Percentiles rank a stretch among this genome's conserved stretches.
Conservation (phyloP, 2,329 filamentous ascomycete species). For the Fusarium falciforme region DNA sequence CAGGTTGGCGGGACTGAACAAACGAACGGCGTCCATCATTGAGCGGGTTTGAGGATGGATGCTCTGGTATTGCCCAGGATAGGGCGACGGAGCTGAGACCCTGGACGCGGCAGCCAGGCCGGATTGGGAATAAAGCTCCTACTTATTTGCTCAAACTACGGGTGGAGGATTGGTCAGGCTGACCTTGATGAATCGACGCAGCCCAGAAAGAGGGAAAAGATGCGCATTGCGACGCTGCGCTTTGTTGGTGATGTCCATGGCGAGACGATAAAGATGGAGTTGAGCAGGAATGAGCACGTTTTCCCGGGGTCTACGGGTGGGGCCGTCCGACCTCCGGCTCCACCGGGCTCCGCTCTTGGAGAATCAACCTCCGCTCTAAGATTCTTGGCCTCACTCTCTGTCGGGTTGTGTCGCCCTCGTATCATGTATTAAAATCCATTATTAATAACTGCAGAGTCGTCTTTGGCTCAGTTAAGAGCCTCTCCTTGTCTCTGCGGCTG, state of each 20-base stretch:
- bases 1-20: neutral
- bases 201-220: neutral
- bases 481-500: neutral
- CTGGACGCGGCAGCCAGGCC: slow-evolving; percentile 38
- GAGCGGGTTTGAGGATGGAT: slow-evolving; percentile 31
- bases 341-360: slow-evolving; percentile 15
- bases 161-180: slow-evolving; percentile 13
- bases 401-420: neutral
- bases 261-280: slow-evolving; percentile 6
- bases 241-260: neutral
- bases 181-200: slow-evolving; percentile 17
- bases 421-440: slow-evolving; percentile 13
- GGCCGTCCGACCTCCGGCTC: slow-evolving; percentile 13
- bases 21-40: slow-evolving; percentile 3
- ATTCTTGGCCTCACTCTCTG: neutral
- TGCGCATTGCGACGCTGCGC: neutral
- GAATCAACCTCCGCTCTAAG: neutral
- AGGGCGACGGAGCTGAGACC: neutral
- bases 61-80: slow-evolving; percentile 4
- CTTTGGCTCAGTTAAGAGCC: slow-evolving; percentile 2
- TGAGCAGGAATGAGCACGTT: slow-evolving; percentile 55
- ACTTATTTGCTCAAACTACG: slow-evolving; percentile 38
- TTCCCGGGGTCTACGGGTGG: slow-evolving; percentile 40
- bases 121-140: slow-evolving; percentile 34
- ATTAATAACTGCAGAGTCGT: slow-evolving; percentile 16